Conservation (phyloP, 441 rosid species). For the Brassica hybrid region DNA sequence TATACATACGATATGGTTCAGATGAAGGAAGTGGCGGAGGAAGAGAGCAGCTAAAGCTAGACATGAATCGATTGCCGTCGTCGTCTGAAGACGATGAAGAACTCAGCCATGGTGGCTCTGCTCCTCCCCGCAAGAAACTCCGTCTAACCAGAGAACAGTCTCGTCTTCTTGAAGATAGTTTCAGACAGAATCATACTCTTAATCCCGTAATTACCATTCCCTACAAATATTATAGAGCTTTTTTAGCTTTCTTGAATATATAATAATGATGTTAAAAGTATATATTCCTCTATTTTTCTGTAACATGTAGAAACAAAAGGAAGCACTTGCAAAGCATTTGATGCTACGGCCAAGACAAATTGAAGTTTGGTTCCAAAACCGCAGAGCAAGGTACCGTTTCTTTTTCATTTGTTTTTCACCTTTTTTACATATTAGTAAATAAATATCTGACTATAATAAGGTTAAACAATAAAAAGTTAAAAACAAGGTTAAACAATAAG, state of each 20-base stretch:
- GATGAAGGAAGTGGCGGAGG: constrained; percentile 58
- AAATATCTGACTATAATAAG: constrained; percentile 25
- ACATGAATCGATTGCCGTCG: constrained; percentile 44
- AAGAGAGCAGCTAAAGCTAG: constrained; percentile 47
- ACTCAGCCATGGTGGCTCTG: constrained; percentile 35
- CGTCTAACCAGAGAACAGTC: constrained; percentile 91
- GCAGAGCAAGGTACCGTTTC: constrained; percentile 77
- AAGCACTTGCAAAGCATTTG: constrained; percentile 64
- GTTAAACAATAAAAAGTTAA: constrained; percentile 41
- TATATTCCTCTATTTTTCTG: not conserved
- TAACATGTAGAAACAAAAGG: constrained; percentile 70
- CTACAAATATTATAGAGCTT: not conserved
- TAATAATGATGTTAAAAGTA: not conserved
- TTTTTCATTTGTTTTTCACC: not conserved
- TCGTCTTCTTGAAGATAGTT: constrained; percentile 94
- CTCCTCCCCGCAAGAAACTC: constrained; percentile 83
- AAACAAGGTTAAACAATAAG: constrained; percentile 40
- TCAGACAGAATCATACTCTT: constrained; percentile 83
- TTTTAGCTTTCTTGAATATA: not conserved
- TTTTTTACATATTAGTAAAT: constrained; percentile 31
- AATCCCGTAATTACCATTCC: constrained; percentile 58
- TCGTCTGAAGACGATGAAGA: constrained; percentile 45
- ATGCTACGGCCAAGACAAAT: constrained; percentile 72
- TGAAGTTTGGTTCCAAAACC: constrained; percentile 88
- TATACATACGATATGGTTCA: constrained; percentile 17